Base-by-base conservation (phyloP, 371 early-diverging fungal genomes). In the Massospora cicadina region DNA sequence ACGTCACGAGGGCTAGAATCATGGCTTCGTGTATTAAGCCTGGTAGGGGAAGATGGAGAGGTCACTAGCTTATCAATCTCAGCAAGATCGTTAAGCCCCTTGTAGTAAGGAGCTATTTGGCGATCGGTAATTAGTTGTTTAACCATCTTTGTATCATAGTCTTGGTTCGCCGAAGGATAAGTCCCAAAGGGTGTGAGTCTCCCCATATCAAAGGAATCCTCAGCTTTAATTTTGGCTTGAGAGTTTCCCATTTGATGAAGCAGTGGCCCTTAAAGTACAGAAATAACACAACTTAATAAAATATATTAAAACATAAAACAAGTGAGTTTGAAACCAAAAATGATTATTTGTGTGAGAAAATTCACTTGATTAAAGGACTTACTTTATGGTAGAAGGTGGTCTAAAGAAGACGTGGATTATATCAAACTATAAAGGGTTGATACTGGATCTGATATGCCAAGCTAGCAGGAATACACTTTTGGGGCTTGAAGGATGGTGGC, bases 31-130 rank as follows among this genome's bases (percentile, higher is more conserved):
- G 63, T 54, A 54, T 63, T 63, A 2, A 54, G 63, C n/a, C 63
- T 17, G 30, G 67, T 66, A 55, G 66, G 58, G 55, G 58, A 67
- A 56, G 59, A 31, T 28, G 66, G 55, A 27, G 58, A 32, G 27
- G 54, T 2, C 0, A 67, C 66, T 2, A 65, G 69, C 12, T 74
- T 73, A 55, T 79, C 76, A 21, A 74, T 71, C 24, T 85, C 83
- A 54, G 78, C 81, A 31, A 75, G 70, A 32, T 79, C 79, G 29
- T 74, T 71, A 24, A 80, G 74, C 65, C 94, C 94, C 70, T 81
- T 81, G 71, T 94, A 94, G 68, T 93, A 94, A 3, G 95, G 94
- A 7, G 90, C 84, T 59, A 94, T 70, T 62, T 80, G 81, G 23
- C 91, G 79, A 2, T 80, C 80, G 1, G 80, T 65, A 62, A 94